Conservation (phyloP, 306 rosid genomes). For the Trichosanthes truncata region DNA sequence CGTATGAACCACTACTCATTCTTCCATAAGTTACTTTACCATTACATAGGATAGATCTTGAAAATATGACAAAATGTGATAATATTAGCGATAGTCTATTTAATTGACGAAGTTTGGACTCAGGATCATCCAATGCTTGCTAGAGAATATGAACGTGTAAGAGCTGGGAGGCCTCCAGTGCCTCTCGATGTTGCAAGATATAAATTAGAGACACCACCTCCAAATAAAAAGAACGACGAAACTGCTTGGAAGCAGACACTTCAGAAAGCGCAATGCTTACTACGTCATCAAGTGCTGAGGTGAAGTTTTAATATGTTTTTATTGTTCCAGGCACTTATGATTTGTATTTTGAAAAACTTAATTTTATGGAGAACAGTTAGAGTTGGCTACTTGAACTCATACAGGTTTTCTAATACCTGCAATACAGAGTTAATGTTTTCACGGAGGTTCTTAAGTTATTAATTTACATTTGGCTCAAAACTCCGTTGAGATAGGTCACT, state of each 20-base stretch:
- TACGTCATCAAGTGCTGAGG: slow-evolving; percentile 54
- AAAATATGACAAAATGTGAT: not conserved
- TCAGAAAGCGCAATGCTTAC: slow-evolving; percentile 64
- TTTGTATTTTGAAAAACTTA: not conserved
- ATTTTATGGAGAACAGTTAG: not conserved
- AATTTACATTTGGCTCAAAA: not conserved
- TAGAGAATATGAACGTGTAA: slow-evolving; percentile 86
- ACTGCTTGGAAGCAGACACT: slow-evolving; percentile 78
- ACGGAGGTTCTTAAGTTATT: not conserved
- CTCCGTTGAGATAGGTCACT: not conserved
- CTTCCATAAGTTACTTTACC: not conserved
- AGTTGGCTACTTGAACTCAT: not conserved
- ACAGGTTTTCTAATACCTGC: not conserved
- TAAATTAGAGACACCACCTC: slow-evolving; percentile 48
- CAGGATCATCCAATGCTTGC: slow-evolving; percentile 85
- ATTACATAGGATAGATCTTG: not conserved
- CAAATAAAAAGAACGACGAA: slow-evolving; percentile 63
- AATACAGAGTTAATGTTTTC: not conserved
- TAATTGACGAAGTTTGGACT: not conserved
- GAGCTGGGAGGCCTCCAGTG: slow-evolving; percentile 81
- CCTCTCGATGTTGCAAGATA: slow-evolving; percentile 60
- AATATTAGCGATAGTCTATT: not conserved
- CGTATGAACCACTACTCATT: not conserved
- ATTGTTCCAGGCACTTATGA: not conserved
- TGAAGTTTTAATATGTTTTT: not conserved